These are phyloP conservation scores for Fusarium lyarnte DNA, from an alignment of 2,329 filamentous ascomycete genomes.

Conservation along the genomic window DNA sequence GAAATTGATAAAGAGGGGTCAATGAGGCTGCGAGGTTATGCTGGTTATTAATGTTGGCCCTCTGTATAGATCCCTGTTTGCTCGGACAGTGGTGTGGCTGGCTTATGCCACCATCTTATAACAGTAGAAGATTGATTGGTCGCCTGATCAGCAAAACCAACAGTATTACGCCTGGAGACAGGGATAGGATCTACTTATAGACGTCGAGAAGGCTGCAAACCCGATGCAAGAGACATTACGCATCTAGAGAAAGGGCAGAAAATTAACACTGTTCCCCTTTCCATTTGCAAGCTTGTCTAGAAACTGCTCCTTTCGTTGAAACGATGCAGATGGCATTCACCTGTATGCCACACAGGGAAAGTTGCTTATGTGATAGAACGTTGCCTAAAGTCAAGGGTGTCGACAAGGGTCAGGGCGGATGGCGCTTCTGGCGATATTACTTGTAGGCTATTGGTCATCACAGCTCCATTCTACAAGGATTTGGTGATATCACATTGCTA, in stretches of 20 bases:
- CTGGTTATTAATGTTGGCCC: not conserved
- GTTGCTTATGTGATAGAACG: not conserved
- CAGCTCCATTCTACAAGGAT: not conserved
- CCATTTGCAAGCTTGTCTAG: too few species aligned
- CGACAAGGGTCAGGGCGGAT: fast-evolving
- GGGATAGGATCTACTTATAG: too few species aligned
- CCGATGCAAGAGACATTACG: too few species aligned
- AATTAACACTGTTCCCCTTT: too few species aligned
- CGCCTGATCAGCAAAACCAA: fast-evolving
- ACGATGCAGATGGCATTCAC: too few species aligned
- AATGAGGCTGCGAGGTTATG: fast-evolving
- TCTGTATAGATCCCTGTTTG: not conserved
- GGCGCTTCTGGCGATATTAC: not conserved
- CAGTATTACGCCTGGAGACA: too few species aligned
- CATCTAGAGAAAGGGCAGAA: too few species aligned
- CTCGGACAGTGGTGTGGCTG: not conserved
- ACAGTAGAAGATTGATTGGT: fast-evolving
- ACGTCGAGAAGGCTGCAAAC: too few species aligned
- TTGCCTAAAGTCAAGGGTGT: not conserved
- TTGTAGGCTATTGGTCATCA: not conserved
- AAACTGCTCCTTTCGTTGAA: too few species aligned
- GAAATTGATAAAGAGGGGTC: not conserved
- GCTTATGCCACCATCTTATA: not conserved
- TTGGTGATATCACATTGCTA: not conserved
- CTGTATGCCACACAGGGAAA: not conserved